Evolutionary conservation across 208 protist species (phyloP), one percentile per base, ranked within the genome.

Genomic region (Crithidia expoeki): DNA sequence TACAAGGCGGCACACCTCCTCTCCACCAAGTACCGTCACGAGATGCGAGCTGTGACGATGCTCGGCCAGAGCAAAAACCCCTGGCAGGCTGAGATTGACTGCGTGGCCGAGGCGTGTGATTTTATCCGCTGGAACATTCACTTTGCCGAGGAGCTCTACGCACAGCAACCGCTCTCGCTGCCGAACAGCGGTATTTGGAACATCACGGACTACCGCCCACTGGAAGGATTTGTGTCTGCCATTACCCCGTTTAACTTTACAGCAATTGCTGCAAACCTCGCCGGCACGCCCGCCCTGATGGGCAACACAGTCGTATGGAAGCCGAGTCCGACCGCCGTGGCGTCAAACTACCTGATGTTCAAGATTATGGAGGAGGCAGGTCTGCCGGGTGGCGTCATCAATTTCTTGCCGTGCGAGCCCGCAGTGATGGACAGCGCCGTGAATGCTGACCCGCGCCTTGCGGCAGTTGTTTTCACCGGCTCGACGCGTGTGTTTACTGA

Each of bases 211-310:
- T 99, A 98, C 79, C 86, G 98, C 17, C 94, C 97, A 44, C 84
- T 99, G 2, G 98, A 99, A 67, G 98, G 98, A 50, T 99, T 99
- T 73, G 91, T 96, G 57, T 84, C 85, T 10, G 95, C 96, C 55
- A 94, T 99, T 58, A 94, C 97, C 28, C 98, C 98, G 16, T 99
- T 99, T 78, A 99, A 99, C 85, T 99, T 99, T 78, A 98, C 94
- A n/a, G 98, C 98, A 21, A 99, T 99, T 72, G 98, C 95, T 23
- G 87, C 83, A 14, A 99, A 99, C 84, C 86, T 99, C 27, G 82
- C 86, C 30, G 91, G 86, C 11, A 86, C 98, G 19, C 97, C 98
- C 19, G 98, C 97, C 68, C 76, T 99, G 62, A 98, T 99, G 96
- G 98, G 98, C 73, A 99, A 99, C 79, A 84, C 88, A 25, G 90